Base-by-base conservation (phyloP, 805 yeast species). In the Starmerella powellii region DNA sequence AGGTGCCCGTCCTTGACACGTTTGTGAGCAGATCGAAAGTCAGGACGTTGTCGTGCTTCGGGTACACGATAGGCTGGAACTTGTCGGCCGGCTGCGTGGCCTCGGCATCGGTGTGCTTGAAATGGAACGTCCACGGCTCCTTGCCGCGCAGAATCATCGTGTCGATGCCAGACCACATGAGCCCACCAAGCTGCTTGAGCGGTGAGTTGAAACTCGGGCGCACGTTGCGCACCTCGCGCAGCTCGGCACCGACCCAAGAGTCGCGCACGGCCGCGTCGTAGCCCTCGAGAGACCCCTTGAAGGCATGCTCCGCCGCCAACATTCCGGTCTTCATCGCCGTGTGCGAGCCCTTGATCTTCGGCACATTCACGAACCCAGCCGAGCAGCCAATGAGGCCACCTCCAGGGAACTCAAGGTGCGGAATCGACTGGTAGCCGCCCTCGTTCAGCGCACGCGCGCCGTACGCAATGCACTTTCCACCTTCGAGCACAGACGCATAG, bases 391-490 rank as follows among this genome's bases (percentile, higher is more conserved):
- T 88, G 23, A 91, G 64, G 8, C 86, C 79, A 40, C 98, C 99
- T 38, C 99, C 99, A 2, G 97, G 97, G 72, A 91, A 91, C 51
- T 78, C 67, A 42, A 91, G 68, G 57, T 78, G 74, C 19, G 99
- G 99, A 40, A 91, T 81, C 30, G 94, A 78, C 66, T 91, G 99
- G 52, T 69, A 71, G 1, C 99, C 99, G 48, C 99, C 99, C 65
- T 91, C 99, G 61, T 88, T 91, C 53, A 91, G 72, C 1, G 97
- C 95, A 54, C 98, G 73, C 3, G 98, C 98, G 15, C 84, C 98
- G 56, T 91, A 91, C 3, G 94, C 78, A 16, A 91, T 71, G 63
- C 97, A 91, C 56, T 79, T 84, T 17, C 98, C 98, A 31, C 93
- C 94, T 54, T 76, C 73, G 41, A 91, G 67, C 1, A 80, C 79